Conservation (phyloP, 1,284 basidiomycete species). For the Paramarasmius palmivorus region DNA sequence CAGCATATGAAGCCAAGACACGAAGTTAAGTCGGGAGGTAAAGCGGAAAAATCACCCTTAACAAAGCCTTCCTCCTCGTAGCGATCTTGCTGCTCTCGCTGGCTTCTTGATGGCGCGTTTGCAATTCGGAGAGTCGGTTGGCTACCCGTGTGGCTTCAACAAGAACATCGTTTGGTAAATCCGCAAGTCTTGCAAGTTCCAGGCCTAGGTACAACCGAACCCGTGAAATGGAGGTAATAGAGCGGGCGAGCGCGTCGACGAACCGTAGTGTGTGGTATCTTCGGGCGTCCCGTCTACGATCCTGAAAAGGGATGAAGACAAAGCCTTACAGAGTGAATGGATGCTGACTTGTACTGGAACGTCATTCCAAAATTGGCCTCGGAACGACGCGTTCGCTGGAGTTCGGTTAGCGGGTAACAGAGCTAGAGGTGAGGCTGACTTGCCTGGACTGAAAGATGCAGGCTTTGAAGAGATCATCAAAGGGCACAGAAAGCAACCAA, state of each 20-base stretch:
- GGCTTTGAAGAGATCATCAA: conserved; percentile 38
- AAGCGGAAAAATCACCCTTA: conserved; percentile 49
- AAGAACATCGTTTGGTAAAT: conserved; percentile 73
- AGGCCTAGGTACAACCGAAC: conserved; percentile 49
- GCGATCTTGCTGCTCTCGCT: conserved; percentile 63
- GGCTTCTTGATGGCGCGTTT: conserved; percentile 56
- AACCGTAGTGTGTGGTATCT: conserved; percentile 63
- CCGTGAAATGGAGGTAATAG: conserved; percentile 3
- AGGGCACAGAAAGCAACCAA: conserved; percentile 18
- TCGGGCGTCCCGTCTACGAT: conserved; percentile 67
- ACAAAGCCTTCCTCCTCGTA: conserved; percentile 63
- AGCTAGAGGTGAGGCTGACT: conserved; percentile 14
- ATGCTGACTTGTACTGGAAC: conserved; percentile 77
- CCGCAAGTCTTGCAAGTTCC: conserved; percentile 81
- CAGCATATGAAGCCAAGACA: background rate
- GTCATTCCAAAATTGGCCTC: conserved; percentile 62
- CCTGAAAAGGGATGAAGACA: conserved; percentile 31
- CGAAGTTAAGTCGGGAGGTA: background rate
- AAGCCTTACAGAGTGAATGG: background rate
- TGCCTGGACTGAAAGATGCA: conserved; percentile 84
- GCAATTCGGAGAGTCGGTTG: conserved; percentile 55
- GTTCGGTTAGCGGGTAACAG: too few species aligned
- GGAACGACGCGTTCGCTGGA: conserved; percentile 53
- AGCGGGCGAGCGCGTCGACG: background rate
- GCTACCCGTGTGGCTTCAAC: conserved; percentile 64